Evolutionary conservation across 495 filamentous ascomycete genomes (phyloP).

Genomic region (Pseudoneurospora amorphoporcata): DNA sequence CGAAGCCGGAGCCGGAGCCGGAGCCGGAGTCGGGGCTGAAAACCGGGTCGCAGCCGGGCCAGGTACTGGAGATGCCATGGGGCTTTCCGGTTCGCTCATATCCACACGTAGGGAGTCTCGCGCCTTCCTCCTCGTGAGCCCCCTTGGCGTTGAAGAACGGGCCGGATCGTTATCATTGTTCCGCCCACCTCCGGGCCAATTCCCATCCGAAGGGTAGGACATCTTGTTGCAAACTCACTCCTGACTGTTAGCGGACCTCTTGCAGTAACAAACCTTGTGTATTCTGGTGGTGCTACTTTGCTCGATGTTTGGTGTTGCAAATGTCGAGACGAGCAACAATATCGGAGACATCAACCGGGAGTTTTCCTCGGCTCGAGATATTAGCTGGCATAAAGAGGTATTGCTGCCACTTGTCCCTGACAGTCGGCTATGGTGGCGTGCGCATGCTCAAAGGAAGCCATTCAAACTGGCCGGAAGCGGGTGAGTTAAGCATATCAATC

Average conservation of each 20-base stretch:
- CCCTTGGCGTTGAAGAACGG: background rate
- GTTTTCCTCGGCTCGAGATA: background rate
- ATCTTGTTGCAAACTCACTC: background rate
- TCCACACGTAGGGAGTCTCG: background rate
- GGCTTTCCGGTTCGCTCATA: background rate
- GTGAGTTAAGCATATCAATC: background rate
- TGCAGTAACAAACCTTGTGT: background rate
- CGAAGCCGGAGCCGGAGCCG: background rate
- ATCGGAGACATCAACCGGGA: background rate
- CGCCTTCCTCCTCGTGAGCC: background rate
- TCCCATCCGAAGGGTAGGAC: background rate
- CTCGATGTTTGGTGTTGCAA: background rate
- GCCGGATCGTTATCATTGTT: background rate
- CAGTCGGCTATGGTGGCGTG: background rate
- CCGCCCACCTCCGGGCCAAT: background rate
- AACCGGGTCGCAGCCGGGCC: background rate
- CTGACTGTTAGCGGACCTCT: background rate
- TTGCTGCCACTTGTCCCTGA: background rate
- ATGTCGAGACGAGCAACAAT: background rate
- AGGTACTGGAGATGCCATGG: background rate
- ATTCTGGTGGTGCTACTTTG: background rate
- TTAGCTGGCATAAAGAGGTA: background rate
- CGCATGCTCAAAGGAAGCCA: background rate
- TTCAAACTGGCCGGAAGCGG: background rate
- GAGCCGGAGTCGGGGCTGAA: background rate